Conservation (phyloP, 78 protist species). For the Speleostelium caveatum region DNA sequence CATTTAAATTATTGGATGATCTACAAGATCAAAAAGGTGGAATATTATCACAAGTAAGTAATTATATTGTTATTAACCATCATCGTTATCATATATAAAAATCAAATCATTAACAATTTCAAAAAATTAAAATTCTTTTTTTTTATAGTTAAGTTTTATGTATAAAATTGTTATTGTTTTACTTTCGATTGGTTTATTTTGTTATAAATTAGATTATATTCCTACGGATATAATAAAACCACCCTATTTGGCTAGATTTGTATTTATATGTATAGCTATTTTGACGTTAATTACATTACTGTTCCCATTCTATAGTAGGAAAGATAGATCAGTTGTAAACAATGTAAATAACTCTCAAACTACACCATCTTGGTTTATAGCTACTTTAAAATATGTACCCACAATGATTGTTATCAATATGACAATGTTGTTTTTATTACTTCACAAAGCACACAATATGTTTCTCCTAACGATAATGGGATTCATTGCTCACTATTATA, state of each 20-base stretch:
- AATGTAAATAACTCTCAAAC: background rate
- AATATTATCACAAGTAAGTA: conserved; percentile 1
- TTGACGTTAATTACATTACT: conserved; percentile 1
- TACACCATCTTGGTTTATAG: conserved; percentile 64
- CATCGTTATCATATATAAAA: too few relatives aligned
- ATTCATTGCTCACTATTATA: conserved; percentile 33
- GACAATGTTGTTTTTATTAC: conserved; percentile 29
- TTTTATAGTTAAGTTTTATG: background rate
- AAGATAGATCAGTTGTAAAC: conserved; percentile 19
- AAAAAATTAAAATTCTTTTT: background rate
- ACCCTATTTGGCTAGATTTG: conserved; percentile 49
- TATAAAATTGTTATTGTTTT: conserved; percentile 26
- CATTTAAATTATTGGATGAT: conserved; percentile 35
- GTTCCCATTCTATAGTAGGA: conserved; percentile 49
- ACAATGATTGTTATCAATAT: conserved; percentile 35
- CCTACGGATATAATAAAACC: background rate
- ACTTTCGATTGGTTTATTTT: conserved; percentile 19
- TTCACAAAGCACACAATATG: conserved; percentile 80
- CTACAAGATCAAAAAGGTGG: conserved; percentile 47
- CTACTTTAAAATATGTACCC: conserved; percentile 61
- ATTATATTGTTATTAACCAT: too few relatives aligned
- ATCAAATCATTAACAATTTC: background rate
- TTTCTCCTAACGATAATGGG: conserved; percentile 47
- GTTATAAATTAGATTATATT: conserved; percentile 66
- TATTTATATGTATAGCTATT: conserved; percentile 12